Base-by-base conservation (phyloP, 2,329 filamentous ascomycete species). In the Thelonectria discophora region DNA sequence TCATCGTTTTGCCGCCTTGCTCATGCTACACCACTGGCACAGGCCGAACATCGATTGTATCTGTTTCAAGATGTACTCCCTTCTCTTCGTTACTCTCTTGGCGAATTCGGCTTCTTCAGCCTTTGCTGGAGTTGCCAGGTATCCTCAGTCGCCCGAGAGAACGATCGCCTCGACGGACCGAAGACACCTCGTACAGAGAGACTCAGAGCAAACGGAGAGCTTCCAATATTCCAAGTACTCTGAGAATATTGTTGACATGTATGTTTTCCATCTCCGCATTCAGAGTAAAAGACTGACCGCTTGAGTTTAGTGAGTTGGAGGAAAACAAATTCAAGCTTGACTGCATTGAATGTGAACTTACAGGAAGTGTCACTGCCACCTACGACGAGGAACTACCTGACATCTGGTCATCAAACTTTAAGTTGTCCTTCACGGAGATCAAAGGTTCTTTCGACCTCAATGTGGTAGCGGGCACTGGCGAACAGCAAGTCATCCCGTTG, bases 281-380 rank as follows among this genome's bases (percentile, higher is more conserved):
- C 4, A 30, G 12, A 13, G 4, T 3, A 11, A 13, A 37, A 15
- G 34, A 13, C 34, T 37, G 12, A 37, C 34, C 15, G 3, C 11
- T 15, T 13, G 34, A 13, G 6, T 46, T n/a, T 24, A 54, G 50
- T 7, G 18, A 40, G 20, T 15, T 43, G 6, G 13, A 37, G 2
- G 30, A 21, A 3, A 30, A 54, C 27, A 27, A 39, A 9, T 24
- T 59, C 9, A 32, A 43, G 20, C 34, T 49, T 9, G 48, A 59
- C 34, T 59, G 57, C 43, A 53, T 21, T 17, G 45, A 48, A 17
- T 59, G 57, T 24, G 13, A 34, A 15, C 37, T 54, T 11, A 30
- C 43, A 1, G 57, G 57, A 11, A 45, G 13, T 6, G 15, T 59
- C 3, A 13, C 21, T 8, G 37, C 57, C 1, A 8, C 17, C 1